A percentile compares a stretch with the other conserved stretches of the same genome.
These are phyloP conservation scores for Helicosporidium sp. DNA, from an alignment of 139 green algal genomes.

Conservation along the genomic window DNA sequence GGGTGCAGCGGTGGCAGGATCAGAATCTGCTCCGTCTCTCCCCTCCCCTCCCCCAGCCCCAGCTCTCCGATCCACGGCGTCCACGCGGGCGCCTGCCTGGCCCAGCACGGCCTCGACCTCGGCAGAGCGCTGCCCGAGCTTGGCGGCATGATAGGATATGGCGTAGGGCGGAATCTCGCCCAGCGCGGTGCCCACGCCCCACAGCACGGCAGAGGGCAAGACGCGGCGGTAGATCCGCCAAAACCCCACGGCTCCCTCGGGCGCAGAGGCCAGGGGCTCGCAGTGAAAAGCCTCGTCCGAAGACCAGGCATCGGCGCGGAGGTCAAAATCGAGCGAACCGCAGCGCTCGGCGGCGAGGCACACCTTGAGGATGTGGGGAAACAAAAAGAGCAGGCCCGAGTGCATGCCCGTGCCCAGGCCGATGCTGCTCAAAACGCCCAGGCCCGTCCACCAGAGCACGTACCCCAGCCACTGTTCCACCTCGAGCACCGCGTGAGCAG, in stretches of 20 bases:
- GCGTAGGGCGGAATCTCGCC: constrained; percentile 79
- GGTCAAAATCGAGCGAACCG: constrained; percentile 51
- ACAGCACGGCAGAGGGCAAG: constrained; percentile 43
- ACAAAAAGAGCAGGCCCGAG: constrained; percentile 78
- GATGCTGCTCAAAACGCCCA: constrained; percentile 74
- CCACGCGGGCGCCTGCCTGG: background rate
- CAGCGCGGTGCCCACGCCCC: constrained; percentile 70
- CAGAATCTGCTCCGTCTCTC: background rate
- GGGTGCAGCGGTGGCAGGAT: background rate
- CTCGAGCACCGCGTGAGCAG: constrained; percentile 4
- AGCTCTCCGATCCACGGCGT: no score
- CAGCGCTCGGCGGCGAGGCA: constrained; percentile 69
- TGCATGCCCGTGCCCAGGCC: constrained; percentile 82
- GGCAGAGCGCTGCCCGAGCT: constrained; percentile 32
- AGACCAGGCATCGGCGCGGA: constrained; percentile 57
- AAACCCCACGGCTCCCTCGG: constrained; percentile 17
- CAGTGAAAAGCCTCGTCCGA: constrained; percentile 49
- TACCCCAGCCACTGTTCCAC: constrained; percentile 36
- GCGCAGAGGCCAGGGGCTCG: constrained; percentile 1
- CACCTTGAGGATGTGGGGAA: constrained; percentile 84
- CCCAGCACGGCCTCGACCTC: constrained; percentile 37
- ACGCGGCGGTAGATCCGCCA: constrained; percentile 46
- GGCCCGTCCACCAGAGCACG: constrained; percentile 62
- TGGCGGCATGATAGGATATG: constrained; percentile 55
- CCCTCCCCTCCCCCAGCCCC: background rate